Evolutionary conservation across 306 rosid species (phyloP).

Genomic region (Fagus sylvatica): DNA sequence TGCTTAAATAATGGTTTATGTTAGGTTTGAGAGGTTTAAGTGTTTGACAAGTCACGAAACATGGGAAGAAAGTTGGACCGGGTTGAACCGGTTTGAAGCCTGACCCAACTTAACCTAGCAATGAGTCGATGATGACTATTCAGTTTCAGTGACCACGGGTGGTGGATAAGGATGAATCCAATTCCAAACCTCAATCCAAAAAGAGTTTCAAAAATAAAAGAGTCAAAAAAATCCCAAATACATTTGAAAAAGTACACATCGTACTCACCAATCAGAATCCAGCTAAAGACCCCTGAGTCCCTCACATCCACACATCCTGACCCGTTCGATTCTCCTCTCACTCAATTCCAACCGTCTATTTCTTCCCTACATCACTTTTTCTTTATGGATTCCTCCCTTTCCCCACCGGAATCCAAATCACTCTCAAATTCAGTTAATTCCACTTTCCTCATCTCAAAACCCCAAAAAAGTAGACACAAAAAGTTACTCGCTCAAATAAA

Average conservation of each 20-base stretch:
- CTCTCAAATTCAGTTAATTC: constrained; percentile 18
- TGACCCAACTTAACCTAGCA: no score
- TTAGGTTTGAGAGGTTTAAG: no score
- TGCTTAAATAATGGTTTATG: no score
- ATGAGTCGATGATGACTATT: no score
- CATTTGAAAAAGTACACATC: neutral
- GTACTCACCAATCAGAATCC: constrained; percentile 2
- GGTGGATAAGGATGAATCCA: constrained; percentile 17
- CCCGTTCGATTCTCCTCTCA: constrained; percentile 14
- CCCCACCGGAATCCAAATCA: constrained; percentile 30
- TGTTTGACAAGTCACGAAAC: no score
- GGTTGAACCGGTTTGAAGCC: no score
- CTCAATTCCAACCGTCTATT: constrained; percentile 21
- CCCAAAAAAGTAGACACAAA: neutral
- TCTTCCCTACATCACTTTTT: neutral
- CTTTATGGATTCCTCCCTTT: neutral
- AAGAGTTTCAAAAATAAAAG: neutral
- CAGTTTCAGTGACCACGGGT: neutral
- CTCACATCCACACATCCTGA: neutral
- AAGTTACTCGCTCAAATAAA: neutral
- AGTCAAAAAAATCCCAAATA: neutral
- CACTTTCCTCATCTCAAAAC: neutral
- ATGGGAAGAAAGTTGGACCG: no score
- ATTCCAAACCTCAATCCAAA: neutral
- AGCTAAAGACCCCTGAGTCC: neutral